Evolutionary conservation across 2,329 filamentous ascomycete genomes (phyloP), one percentile per base, ranked within the genome.

Genomic region (Ophiostoma sp.): DNA sequence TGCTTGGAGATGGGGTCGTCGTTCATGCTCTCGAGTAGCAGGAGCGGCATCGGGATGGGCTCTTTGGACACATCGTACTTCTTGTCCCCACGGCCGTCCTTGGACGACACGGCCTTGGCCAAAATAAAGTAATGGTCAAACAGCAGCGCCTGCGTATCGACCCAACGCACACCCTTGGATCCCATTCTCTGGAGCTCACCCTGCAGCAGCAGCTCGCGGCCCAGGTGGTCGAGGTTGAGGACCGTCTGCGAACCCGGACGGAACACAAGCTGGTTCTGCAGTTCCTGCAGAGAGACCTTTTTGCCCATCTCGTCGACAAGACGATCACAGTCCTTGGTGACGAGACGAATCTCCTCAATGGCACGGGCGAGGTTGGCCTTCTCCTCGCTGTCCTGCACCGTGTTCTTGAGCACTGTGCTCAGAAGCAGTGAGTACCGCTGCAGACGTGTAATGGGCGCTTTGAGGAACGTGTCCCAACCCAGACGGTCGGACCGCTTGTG

Each of bases 91-190:
- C 88, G 89, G 61, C 90, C 87, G n/a, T 90, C 89, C 78, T 94
- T 94, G 63, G 90, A 85, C 12, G 87, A 85, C 3, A 91, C 86
- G 8, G 93, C 87, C 84, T 99, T 99, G 52, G 96, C 93, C 61
- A 99, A 84, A 45, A 99, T 95, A 50, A 99, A 87, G 81, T 98
- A 99, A 82, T 99, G 95, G 79, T 99, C 97, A 79, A 99, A 98
- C 0, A 99, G 87, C 63, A 99, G 88, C 2, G 93, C 94, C 80
- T 98, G 94, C 0, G 93, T 97, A 78, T 99, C 96, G 8, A 98
- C 90, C 92, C 95, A 97, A 76, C 91, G 92, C 80, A 98, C 96
- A 73, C 94, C 91, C 80, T 93, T 97, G 59, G 91, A 93, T 72
- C 95, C 94, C 84, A 94, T 92, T 75, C 96, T 88, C 80, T 97